Base-by-base conservation (phyloP, 1,284 basidiomycete species). In the Malassezia sp. region DNA sequence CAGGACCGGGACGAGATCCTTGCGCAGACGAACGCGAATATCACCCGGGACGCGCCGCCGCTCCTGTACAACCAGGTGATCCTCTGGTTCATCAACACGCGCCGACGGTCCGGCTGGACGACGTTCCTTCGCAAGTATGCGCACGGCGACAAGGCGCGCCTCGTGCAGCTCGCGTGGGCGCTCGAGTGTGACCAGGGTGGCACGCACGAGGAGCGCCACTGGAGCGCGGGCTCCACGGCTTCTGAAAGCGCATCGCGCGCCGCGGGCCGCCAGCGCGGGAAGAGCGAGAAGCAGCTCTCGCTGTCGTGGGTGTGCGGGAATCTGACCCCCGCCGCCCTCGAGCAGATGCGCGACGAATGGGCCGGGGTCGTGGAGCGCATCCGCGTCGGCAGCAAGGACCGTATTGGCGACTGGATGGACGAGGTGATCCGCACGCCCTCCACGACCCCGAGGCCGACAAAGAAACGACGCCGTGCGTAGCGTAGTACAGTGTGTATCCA, bases 51-150 rank as follows among this genome's bases (percentile, higher is more conserved):
- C 12, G 9, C 22, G 2, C n/a, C 33, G 35, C 30, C 31, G 0
- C 39, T 61, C 5, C 20, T 27, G 2, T 20, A 50, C 27, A 30
- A 51, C 29, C 63, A 64, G 29, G 56, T 57, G 36, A 53, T 51
- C 5, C 52, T 67, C 0, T 70, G 67, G 67, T 70, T 64, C 54
- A 70, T 64, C 48, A 70, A 70, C 43, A 54, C 58, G 14, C 61
- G 67, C 34, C 57, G 67, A 6, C 61, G 67, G 12, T 61, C 54
- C 5, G 62, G 63, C 14, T 70, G 65, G 63, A 61, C 62, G 2
- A 15, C 42, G 11, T 66, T 66, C 44, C 37, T 52, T 2, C 54
- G 53, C 17, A 50, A 49, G 10, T 67, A 55, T 22, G 59, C 59
- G 0, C 28, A 40, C 12, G 45, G 47, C n/a, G 59, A 62, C 24